These are phyloP conservation scores for Isabelozyma gotoi DNA, from an alignment of 805 yeast species.

Conservation along the genomic window DNA sequence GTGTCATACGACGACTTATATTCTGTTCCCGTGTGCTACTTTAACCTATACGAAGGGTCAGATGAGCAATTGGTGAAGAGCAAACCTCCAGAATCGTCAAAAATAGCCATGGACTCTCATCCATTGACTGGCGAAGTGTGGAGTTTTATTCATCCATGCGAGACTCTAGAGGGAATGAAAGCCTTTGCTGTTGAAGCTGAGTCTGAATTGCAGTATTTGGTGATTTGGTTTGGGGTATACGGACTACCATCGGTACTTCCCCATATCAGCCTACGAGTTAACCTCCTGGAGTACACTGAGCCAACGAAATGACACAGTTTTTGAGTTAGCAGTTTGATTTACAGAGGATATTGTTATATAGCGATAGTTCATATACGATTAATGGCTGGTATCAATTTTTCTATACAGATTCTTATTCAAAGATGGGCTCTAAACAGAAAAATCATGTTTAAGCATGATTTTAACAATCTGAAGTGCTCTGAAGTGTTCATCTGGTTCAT, in stretches of 20 bases:
- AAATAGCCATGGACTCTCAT: slow-evolving; percentile 8
- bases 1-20: slow-evolving; percentile 29
- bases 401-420: too few species aligned
- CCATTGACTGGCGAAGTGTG: slow-evolving; percentile 15
- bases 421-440: too few species aligned
- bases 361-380: too few species aligned
- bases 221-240: slow-evolving; percentile 22
- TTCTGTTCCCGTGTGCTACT: slow-evolving; percentile 29
- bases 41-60: slow-evolving; percentile 11
- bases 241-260: slow-evolving; percentile 10
- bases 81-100: not conserved
- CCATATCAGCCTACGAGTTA: not conserved
- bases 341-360: too few species aligned
- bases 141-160: slow-evolving; percentile 33
- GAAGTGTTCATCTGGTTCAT: not conserved
- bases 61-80: not conserved
- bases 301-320: too few species aligned
- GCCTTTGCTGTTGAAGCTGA: slow-evolving; percentile 6
- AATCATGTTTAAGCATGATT: not conserved
- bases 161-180: slow-evolving; percentile 14
- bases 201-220: slow-evolving; percentile 12
- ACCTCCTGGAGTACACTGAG: too few species aligned
- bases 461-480: not conserved
- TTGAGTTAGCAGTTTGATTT: too few species aligned
- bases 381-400: too few species aligned